Percentiles rank a stretch among this genome's conserved stretches.
Evolutionary conservation across 495 filamentous ascomycete species (phyloP).

Genomic region (Hyaloscypha hepaticicola): DNA sequence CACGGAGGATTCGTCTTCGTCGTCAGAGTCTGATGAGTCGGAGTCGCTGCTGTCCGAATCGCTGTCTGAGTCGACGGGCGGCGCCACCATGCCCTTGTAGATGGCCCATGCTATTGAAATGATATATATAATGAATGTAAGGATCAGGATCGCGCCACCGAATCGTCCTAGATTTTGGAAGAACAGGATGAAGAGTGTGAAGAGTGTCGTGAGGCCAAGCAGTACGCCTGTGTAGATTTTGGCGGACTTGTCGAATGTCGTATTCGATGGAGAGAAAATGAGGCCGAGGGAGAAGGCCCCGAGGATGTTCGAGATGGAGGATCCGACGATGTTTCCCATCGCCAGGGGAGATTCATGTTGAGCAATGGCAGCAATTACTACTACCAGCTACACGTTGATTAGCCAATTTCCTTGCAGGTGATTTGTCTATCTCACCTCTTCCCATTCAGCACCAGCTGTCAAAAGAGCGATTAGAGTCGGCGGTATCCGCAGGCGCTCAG

Average conservation of each 20-base stretch:
- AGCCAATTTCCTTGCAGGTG: not conserved
- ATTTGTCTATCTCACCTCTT: constrained; percentile 42
- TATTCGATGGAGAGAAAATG: constrained; percentile 35
- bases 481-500: constrained; percentile 45
- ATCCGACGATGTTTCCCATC: constrained; percentile 54
- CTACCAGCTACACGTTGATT: constrained; percentile 43
- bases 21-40: constrained; percentile 23
- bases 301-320: constrained; percentile 54
- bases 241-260: constrained; percentile 44
- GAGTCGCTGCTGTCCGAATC: constrained; percentile 36
- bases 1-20: constrained; percentile 4
- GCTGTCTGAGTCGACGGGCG: constrained; percentile 42
- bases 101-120: constrained; percentile 47
- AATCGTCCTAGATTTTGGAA: constrained; percentile 32
- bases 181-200: constrained; percentile 38
- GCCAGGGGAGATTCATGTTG: constrained; percentile 48
- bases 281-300: constrained; percentile 56
- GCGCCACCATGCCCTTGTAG: constrained; percentile 40
- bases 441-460: constrained; percentile 56
- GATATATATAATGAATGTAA: constrained; percentile 46
- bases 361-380: constrained; percentile 47
- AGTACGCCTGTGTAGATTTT: constrained; percentile 45
- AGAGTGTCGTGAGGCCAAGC: constrained; percentile 41
- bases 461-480: constrained; percentile 51
- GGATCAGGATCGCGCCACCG: constrained; percentile 40